Conservation (phyloP, 169 alveolate genomes). For the Plasmodium inui region DNA sequence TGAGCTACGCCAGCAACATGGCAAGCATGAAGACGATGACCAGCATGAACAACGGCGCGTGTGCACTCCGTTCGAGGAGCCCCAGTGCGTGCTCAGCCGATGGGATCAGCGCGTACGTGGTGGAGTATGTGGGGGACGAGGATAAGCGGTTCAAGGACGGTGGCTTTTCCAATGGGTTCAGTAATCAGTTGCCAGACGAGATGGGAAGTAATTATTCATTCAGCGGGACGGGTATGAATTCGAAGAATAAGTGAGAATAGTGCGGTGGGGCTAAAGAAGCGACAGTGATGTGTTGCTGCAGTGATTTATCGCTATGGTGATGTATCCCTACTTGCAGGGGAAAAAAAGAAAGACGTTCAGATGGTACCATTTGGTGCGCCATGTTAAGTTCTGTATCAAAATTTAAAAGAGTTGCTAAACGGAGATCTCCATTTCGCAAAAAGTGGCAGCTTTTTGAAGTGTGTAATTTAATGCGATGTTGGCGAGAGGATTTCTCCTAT, state of each 20-base stretch:
- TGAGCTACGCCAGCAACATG: not conserved
- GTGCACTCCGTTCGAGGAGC: constrained; percentile 25
- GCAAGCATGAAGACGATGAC: not conserved
- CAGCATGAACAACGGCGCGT: not conserved
- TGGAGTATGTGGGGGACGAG: constrained; percentile 60
- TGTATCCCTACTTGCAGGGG: not conserved
- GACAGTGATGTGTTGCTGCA: not conserved
- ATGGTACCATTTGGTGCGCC: not conserved
- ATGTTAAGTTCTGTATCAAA: not conserved
- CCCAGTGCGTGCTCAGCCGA: constrained; percentile 70
- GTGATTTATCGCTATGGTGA: too few species aligned
- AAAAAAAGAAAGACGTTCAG: not conserved
- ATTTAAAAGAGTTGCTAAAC: too few species aligned
- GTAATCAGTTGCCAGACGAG: constrained; percentile 1
- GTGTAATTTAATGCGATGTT: not conserved
- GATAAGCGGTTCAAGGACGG: not conserved
- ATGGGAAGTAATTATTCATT: constrained; percentile 70
- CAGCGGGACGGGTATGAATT: constrained; percentile 5
- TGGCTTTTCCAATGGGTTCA: constrained; percentile 32
- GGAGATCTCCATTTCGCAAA: not conserved
- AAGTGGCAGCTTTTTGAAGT: not conserved
- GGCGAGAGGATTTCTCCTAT: not conserved
- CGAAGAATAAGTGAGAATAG: not conserved
- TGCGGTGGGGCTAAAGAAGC: not conserved
- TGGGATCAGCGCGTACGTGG: constrained; percentile 71